A percentile compares a stretch with the other conserved stretches of the same genome.
Conservation (phyloP, 2,329 filamentous ascomycete genomes). For the Trichoderma polysporum region DNA sequence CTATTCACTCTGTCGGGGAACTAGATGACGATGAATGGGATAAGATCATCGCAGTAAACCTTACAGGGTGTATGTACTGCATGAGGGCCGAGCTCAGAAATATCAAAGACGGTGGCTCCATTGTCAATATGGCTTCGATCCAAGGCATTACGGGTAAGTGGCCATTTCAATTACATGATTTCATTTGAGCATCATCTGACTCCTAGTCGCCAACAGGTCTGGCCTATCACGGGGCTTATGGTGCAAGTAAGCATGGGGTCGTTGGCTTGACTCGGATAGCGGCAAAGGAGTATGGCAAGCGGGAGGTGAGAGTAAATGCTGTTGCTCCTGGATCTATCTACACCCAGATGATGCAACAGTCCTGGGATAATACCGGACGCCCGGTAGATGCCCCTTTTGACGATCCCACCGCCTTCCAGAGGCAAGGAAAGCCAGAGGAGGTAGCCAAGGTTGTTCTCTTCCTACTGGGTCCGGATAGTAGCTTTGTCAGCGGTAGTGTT, state of each 20-base stretch:
- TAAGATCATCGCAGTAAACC: conserved; percentile 47
- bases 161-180: background rate
- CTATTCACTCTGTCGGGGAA: conserved; percentile 40
- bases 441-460: conserved; percentile 38
- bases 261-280: conserved; percentile 39
- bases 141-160: conserved; percentile 45
- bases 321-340: conserved; percentile 50
- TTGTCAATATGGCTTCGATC: conserved; percentile 57
- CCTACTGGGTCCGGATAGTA: conserved; percentile 38
- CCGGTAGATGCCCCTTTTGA: conserved; percentile 42
- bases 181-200: conserved; percentile 1
- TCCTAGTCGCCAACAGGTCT: background rate
- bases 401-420: conserved; percentile 42
- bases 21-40: conserved; percentile 51
- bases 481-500: conserved; percentile 38
- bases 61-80: conserved; percentile 54
- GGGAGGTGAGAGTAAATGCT: conserved; percentile 47
- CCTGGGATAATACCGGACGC: conserved; percentile 37
- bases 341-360: conserved; percentile 50
- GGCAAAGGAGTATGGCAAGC: conserved; percentile 41
- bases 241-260: conserved; percentile 41
- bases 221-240: conserved; percentile 38
- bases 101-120: conserved; percentile 48
- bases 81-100: conserved; percentile 46
- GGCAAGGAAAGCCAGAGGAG: conserved; percentile 44